Evolutionary conservation across 78 protist genomes (phyloP).

Genomic region (Cyanophora paradoxa): DNA sequence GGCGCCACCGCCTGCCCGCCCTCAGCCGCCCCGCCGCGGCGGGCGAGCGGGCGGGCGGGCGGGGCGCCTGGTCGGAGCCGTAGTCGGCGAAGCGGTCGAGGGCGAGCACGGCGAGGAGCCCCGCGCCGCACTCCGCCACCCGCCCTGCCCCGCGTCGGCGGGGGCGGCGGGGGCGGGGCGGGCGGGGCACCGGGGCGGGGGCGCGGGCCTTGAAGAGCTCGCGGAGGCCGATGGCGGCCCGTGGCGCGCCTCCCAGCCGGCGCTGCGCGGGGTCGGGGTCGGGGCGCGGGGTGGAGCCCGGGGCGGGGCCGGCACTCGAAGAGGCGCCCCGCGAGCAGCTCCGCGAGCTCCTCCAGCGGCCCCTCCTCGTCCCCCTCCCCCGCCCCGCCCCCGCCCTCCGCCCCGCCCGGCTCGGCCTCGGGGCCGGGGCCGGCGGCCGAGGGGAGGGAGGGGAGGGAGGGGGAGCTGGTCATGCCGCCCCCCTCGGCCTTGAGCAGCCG

Average conservation of each 20-base stretch:
- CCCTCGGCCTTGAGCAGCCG: no score
- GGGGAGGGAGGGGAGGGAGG: no score
- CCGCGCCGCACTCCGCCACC: constrained; percentile 73
- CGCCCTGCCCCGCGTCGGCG: no score
- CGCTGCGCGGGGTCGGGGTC: no score
- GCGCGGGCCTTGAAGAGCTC: constrained; percentile 69
- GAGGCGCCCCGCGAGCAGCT: constrained; percentile 7
- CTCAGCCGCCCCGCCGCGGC: constrained; percentile 70
- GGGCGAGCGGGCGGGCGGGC: constrained; percentile 60
- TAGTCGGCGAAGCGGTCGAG: constrained; percentile 82
- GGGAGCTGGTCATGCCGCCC: no score
- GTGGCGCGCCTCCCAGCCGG: constrained; percentile 77
- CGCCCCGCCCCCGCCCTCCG: neutral
- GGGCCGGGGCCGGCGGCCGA: neutral
- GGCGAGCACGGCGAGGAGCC: constrained; percentile 70
- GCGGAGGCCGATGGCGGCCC: constrained; percentile 76
- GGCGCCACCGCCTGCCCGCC: constrained; percentile 66
- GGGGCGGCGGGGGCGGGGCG: constrained; percentile 48
- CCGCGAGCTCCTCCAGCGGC: constrained; percentile 38
- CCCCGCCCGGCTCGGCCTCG: neutral
- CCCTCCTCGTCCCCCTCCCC: constrained; percentile 41
- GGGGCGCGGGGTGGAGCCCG: no score
- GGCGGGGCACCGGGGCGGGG: no score
- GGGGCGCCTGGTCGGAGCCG: constrained; percentile 58
- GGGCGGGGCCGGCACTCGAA: neutral